Evolutionary conservation across 139 green algal genomes (phyloP).

Genomic region (Nannochloris sp.): DNA sequence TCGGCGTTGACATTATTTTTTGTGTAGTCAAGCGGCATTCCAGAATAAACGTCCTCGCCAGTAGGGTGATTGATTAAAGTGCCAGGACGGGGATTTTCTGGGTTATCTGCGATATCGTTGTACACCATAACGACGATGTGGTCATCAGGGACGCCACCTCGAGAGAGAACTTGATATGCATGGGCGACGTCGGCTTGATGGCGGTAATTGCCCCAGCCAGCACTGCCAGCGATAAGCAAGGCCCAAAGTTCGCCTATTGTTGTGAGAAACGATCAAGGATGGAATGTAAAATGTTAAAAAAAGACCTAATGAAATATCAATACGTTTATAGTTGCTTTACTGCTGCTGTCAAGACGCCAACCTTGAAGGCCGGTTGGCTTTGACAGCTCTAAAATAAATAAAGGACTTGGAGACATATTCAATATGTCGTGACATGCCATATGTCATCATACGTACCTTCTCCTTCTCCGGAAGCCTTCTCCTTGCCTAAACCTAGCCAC

Average conservation of each 20-base stretch:
- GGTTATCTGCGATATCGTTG: constrained; percentile 80
- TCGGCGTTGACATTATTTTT: constrained; percentile 66
- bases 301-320: no score
- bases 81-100: constrained; percentile 71
- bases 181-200: constrained; percentile 79
- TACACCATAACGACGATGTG: constrained; percentile 80
- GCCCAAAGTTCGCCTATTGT: constrained; percentile 73
- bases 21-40: constrained; percentile 80
- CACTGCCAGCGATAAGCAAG: constrained; percentile 79
- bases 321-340: background rate
- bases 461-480: no score
- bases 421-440: no score
- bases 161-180: constrained; percentile 10
- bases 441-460: no score
- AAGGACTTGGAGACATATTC: no score
- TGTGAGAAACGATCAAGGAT: constrained; percentile 6
- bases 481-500: background rate
- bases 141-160: constrained; percentile 44
- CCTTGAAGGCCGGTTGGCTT: no score
- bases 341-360: no score
- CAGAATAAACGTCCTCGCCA: constrained; percentile 78
- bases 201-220: constrained; percentile 83
- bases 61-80: constrained; percentile 85
- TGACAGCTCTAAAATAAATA: background rate
- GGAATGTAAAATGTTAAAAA: constrained; percentile 28